Evolutionary conservation across 768 basidiomycete genomes (phyloP), one percentile per base, ranked within the genome.

Genomic region (Hygrocybe coccinea): DNA sequence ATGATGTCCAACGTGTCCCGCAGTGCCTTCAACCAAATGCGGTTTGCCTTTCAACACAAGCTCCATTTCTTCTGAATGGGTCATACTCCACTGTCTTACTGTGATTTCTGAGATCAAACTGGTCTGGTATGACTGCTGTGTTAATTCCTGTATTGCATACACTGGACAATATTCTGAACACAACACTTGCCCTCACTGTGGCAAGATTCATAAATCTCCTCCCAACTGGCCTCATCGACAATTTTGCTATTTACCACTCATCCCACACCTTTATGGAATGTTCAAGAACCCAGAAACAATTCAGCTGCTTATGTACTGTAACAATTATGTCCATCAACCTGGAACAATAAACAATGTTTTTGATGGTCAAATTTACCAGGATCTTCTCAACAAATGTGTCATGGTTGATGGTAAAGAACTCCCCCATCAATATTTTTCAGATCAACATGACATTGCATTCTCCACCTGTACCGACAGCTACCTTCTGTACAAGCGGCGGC

Each of bases 401-500:
- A 21, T 50, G 2, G 52, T 77, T 15, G 60, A 68, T 47, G 69
- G 65, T 2, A 39, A 65, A 3, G 43, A 43, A 6, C 59, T 62
- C 0, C 34, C 39, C 0, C 62, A 73, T 56, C 59, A 52, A 1
- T 74, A 66, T 60, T 82, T 83, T 52, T 62, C 64, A 0, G 68
- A 71, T 17, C 36, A 37, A 0, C 65, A 64, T 5, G 78, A 81
- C 50, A 63, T 81, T n/a, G 76, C 78, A 1, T 65, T 81, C 5
- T 71, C 69, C 0, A 53, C 79, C 1, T 72, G 71, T 2, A 69
- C 69, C 0, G 78, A 82, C 62, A 73, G 79, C 0, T 78, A 78
- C 60, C 60, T 64, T 0, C 68, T 74, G 3, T 76, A 72, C 59
- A 71, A 71, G 37, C 58, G 64, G 1, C 62, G 67, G 0, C 65